phyloP scores from a whole-genome alignment of 352 stramenopile genomes.

The Globisporangium echinulatum region DNA sequence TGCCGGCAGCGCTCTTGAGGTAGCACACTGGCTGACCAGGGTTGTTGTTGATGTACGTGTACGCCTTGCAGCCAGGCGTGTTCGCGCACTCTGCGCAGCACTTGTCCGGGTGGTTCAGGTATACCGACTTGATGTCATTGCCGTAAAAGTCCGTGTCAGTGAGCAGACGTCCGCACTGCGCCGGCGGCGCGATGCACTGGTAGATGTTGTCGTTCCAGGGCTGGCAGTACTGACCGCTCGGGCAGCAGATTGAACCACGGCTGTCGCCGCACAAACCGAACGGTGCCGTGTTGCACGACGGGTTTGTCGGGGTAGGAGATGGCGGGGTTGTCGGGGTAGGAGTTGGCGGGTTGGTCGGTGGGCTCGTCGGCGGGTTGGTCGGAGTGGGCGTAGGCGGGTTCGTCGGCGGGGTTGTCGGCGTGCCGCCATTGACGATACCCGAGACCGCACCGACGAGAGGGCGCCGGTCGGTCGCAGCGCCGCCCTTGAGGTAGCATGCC shows the following conservation, averaged over 20 bases:
- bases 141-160: constrained; percentile 36
- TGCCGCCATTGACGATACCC: not conserved
- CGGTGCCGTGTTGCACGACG: not conserved
- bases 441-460: not conserved
- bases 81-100: constrained; percentile 35
- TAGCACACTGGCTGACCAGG: constrained; percentile 30
- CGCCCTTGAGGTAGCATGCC: constrained; percentile 34
- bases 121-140: constrained; percentile 42
- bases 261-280: not conserved
- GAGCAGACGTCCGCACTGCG: constrained; percentile 23
- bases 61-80: constrained; percentile 28
- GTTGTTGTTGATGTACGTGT: constrained; percentile 45
- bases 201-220: constrained; percentile 34
- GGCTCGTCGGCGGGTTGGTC: too few species aligned
- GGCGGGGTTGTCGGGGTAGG: not conserved
- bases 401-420: not conserved
- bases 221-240: constrained; percentile 29
- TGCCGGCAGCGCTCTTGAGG: constrained; percentile 29
- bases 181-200: constrained; percentile 28
- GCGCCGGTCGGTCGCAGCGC: not conserved
- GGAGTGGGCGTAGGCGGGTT: not conserved
- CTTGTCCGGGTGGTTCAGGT: constrained; percentile 10
- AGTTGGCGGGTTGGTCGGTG: not conserved
- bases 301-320: not conserved
- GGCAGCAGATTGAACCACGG: not conserved